Percentiles rank a stretch among this genome's conserved stretches.
Conservation (phyloP, 2,329 filamentous ascomycete genomes). For the Xenosphaeropsis pyriputrescens region DNA sequence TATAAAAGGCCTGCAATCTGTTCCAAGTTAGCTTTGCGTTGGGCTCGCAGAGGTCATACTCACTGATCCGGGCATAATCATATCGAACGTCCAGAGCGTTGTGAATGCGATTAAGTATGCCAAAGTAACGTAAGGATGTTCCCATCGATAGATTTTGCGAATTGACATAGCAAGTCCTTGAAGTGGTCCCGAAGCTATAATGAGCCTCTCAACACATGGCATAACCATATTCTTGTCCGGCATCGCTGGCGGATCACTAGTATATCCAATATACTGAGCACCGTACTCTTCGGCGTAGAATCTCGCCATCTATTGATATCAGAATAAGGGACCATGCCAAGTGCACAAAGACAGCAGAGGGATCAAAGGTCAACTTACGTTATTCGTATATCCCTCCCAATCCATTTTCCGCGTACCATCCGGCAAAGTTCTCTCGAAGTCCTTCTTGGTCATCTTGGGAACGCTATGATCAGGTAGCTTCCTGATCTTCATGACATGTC, state of each 20-base stretch:
- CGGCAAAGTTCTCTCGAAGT: constrained; percentile 6
- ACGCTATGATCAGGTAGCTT: constrained; percentile 4
- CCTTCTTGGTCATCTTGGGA: constrained; percentile 6
- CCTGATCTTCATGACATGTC: constrained; percentile 17
- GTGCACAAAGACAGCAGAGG: background rate
- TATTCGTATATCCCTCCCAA: constrained; percentile 14
- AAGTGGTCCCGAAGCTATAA: constrained; percentile 17
- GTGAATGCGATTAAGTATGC: constrained; percentile 11
- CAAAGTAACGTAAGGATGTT: constrained; percentile 12
- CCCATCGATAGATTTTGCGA: constrained; percentile 18
- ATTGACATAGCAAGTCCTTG: constrained; percentile 19
- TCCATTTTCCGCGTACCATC: constrained; percentile 9
- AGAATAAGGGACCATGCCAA: too few species aligned
- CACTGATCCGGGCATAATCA: background rate
- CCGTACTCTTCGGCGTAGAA: constrained; percentile 17
- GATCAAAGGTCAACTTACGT: background rate
- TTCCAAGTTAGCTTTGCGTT: too few species aligned
- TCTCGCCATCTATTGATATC: constrained; percentile 8
- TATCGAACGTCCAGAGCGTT: constrained; percentile 3
- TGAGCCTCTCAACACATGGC: constrained; percentile 18
- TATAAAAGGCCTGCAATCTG: background rate
- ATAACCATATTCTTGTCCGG: constrained; percentile 18
- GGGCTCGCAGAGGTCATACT: too few species aligned
- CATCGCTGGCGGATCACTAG: constrained; percentile 11
- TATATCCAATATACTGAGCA: constrained; percentile 19